Evolutionary conservation across 805 yeast genomes (phyloP).

Genomic region (Wickerhamomyces silvicola): DNA sequence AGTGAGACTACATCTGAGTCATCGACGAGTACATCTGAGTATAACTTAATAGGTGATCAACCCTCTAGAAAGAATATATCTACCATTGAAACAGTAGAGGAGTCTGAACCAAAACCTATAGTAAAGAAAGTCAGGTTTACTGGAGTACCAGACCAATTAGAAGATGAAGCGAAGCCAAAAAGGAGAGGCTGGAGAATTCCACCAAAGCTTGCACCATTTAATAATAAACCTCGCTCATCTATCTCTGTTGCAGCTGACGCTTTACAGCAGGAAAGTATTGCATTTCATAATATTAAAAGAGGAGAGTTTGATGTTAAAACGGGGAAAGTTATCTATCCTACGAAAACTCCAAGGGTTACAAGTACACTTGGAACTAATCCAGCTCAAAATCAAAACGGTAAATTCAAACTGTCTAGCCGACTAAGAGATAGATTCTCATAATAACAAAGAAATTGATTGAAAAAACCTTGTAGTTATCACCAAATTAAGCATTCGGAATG

Average conservation of each 20-base stretch:
- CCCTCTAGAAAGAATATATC: not conserved
- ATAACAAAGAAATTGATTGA: too few species aligned
- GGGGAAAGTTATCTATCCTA: conserved; percentile 13
- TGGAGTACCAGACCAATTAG: conserved; percentile 20
- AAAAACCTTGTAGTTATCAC: not conserved
- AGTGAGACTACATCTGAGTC: conserved; percentile 9
- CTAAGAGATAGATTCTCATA: not conserved
- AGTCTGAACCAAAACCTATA: conserved; percentile 6
- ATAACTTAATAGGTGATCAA: not conserved
- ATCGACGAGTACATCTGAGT: conserved; percentile 3
- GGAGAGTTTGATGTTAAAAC: conserved; percentile 17
- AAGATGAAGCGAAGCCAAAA: conserved; percentile 16
- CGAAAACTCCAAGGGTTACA: conserved; percentile 8
- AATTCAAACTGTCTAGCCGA: not conserved
- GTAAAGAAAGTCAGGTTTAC: conserved; percentile 22
- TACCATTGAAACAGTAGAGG: conserved; percentile 1
- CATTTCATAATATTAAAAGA: conserved; percentile 17
- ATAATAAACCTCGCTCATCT: conserved; percentile 6
- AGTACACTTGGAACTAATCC: conserved; percentile 4
- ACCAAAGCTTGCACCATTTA: conserved; percentile 8
- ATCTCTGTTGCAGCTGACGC: conserved; percentile 19
- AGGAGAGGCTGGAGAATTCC: conserved; percentile 19
- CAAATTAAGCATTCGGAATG: not conserved
- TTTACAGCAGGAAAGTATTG: conserved; percentile 18
- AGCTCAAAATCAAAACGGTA: too few species aligned